Conservation (phyloP, 371 early-diverging fungal species). For the Gilbertella persicaria region DNA sequence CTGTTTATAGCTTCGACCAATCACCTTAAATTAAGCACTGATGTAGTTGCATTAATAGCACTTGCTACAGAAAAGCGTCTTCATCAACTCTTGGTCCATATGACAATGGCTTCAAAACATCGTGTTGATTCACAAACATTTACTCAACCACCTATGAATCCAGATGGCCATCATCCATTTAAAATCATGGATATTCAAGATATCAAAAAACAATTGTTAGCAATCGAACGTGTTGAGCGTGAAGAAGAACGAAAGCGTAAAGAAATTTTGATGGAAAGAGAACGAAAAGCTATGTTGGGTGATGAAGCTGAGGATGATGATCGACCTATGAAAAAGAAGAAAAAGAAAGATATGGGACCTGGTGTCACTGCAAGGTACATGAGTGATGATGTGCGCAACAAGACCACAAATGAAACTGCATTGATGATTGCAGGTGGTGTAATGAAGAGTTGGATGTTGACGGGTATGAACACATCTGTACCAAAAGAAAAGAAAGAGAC, state of each 20-base stretch:
- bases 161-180: constrained; percentile 64
- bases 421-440: constrained; percentile 73
- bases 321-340: constrained; percentile 54
- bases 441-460: constrained; percentile 77
- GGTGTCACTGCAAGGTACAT: constrained; percentile 64
- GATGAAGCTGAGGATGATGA: constrained; percentile 50
- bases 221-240: constrained; percentile 73
- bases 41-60: constrained; percentile 67
- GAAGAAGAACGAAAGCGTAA: constrained; percentile 67
- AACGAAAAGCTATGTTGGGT: constrained; percentile 48
- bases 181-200: constrained; percentile 68
- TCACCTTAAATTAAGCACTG: constrained; percentile 46
- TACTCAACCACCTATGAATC: constrained; percentile 63
- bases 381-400: constrained; percentile 70
- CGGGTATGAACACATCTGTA: constrained; percentile 38
- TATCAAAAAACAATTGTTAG: constrained; percentile 69
- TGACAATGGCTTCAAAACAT: constrained; percentile 73
- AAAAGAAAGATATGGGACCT: constrained; percentile 57
- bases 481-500: constrained; percentile 12
- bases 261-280: constrained; percentile 49
- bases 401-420: constrained; percentile 73
- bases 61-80: constrained; percentile 74
- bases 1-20: background rate
- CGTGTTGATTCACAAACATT: constrained; percentile 69
- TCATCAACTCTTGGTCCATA: constrained; percentile 59